These are phyloP conservation scores for Pythium folliculosum DNA, from an alignment of 352 stramenopile species.

Conservation along the genomic window DNA sequence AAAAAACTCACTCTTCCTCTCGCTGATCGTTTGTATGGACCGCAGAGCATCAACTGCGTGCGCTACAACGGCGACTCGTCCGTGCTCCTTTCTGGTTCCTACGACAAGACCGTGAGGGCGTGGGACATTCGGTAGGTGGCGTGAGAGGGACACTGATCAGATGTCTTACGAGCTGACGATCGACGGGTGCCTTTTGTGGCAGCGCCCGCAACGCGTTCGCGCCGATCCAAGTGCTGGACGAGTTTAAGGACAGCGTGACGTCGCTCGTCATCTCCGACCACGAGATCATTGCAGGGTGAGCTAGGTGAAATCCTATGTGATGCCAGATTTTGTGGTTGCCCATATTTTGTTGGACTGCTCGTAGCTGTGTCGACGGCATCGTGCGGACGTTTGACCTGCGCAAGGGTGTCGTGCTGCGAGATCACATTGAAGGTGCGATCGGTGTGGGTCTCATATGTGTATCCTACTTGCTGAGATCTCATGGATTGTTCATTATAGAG, in stretches of 20 bases:
- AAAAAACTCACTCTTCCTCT: background rate
- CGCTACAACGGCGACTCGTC: constrained; percentile 78
- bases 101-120: constrained; percentile 84
- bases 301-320: too few relatives aligned
- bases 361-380: constrained; percentile 79
- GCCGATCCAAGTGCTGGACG: constrained; percentile 85
- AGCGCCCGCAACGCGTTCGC: constrained; percentile 72
- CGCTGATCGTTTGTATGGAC: background rate
- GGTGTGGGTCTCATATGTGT: background rate
- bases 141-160: background rate
- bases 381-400: constrained; percentile 87
- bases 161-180: too few relatives aligned
- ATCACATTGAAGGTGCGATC: constrained; percentile 71
- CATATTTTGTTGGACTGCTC: background rate
- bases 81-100: constrained; percentile 84
- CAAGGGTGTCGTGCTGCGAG: constrained; percentile 58
- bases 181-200: background rate
- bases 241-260: constrained; percentile 90
- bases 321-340: constrained; percentile 5
- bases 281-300: constrained; percentile 78
- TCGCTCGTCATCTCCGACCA: constrained; percentile 73
- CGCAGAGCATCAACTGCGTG: constrained; percentile 83
- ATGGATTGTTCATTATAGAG: constrained; percentile 35
- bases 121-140: constrained; percentile 69
- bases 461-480: background rate